Evolutionary conservation across 805 yeast species (phyloP).

Genomic region (Candida dajiaensis): DNA sequence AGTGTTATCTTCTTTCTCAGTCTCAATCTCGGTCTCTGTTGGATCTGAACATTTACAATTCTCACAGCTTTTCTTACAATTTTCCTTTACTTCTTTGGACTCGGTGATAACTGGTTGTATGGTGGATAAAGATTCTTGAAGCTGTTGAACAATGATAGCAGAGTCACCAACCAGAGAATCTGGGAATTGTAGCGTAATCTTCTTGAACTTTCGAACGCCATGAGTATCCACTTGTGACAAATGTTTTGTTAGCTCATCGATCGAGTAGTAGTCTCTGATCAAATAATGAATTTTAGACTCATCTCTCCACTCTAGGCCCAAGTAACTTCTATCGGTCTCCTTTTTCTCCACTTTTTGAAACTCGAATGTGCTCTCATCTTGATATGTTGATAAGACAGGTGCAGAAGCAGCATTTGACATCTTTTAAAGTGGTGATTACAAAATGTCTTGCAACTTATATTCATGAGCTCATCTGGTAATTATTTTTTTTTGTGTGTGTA

Average conservation of each 20-base stretch:
- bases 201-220: constrained; percentile 29
- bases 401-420: constrained; percentile 30
- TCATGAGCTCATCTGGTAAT: background rate
- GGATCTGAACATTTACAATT: constrained; percentile 23
- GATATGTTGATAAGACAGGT: constrained; percentile 70
- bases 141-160: constrained; percentile 52
- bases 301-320: constrained; percentile 22
- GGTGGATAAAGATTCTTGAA: constrained; percentile 31
- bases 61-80: constrained; percentile 16
- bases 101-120: background rate
- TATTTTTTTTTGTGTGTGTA: no score
- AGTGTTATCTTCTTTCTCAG: background rate
- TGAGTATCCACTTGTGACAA: constrained; percentile 29
- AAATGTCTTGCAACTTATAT: background rate
- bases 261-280: constrained; percentile 48
- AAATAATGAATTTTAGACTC: constrained; percentile 24
- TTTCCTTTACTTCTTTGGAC: constrained; percentile 3
- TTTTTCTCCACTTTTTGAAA: constrained; percentile 37
- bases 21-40: no score
- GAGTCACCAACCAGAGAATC: constrained; percentile 77
- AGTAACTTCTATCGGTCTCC: constrained; percentile 24
- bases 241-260: constrained; percentile 40
- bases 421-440: background rate
- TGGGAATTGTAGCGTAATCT: constrained; percentile 86
- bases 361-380: constrained; percentile 51